These are phyloP conservation scores for Trichoderma oligosporum DNA, from an alignment of 2,329 filamentous ascomycete genomes.

Conservation along the genomic window DNA sequence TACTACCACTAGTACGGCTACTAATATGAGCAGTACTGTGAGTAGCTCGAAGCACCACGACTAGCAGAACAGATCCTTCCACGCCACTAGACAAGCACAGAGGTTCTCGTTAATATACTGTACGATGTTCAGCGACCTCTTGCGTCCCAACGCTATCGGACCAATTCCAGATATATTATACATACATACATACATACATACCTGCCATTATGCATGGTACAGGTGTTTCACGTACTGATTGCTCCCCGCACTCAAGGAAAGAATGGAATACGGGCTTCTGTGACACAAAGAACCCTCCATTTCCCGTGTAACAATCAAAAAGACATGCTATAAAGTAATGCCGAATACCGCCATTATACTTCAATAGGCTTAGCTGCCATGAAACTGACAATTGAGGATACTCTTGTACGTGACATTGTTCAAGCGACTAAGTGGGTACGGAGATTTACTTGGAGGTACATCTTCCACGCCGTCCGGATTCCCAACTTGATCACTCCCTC, in stretches of 20 bases:
- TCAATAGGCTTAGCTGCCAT: background rate
- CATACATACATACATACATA: no score
- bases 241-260: background rate
- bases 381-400: conserved; percentile 10
- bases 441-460: conserved; percentile 10
- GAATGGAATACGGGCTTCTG: background rate
- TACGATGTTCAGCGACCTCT: no score
- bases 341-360: background rate
- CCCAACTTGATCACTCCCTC: background rate
- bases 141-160: no score
- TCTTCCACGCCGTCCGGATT: conserved; percentile 8
- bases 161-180: no score
- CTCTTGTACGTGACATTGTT: conserved; percentile 9
- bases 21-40: no score
- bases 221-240: background rate
- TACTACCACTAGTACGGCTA: background rate
- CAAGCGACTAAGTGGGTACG: conserved; percentile 10
- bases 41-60: no score
- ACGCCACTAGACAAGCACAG: background rate
- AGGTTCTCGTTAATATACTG: no score
- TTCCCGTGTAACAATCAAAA: background rate
- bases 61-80: conserved; percentile 2
- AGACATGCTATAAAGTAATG: background rate
- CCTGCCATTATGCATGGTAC: background rate
- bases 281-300: background rate